Conservation (phyloP, 192 early-diverging fungal species). For the Oehlia diaphana region DNA sequence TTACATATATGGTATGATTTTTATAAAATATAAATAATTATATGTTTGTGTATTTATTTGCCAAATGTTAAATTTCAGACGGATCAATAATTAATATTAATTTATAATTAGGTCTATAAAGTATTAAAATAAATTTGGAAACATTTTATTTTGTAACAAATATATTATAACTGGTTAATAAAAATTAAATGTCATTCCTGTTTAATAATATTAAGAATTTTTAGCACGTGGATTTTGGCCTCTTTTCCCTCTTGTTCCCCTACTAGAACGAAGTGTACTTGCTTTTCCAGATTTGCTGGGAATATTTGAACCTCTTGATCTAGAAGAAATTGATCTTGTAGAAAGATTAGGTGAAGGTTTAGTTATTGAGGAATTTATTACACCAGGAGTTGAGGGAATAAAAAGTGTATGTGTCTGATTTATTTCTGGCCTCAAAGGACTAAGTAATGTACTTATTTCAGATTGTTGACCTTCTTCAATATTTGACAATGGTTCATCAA, state of each 20-base stretch:
- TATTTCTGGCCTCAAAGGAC: background rate
- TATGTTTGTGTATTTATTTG: too few relatives aligned
- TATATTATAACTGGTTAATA: too few relatives aligned
- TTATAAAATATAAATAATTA: too few relatives aligned
- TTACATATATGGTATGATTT: too few relatives aligned
- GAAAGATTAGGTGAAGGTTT: background rate
- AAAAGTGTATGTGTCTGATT: background rate
- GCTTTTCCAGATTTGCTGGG: background rate
- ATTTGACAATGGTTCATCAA: background rate
- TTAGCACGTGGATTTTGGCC: background rate
- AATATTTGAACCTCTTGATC: background rate
- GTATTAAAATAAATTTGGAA: too few relatives aligned
- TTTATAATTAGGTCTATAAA: too few relatives aligned
- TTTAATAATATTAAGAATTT: background rate
- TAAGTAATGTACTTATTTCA: background rate
- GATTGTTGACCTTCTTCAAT: too few relatives aligned
- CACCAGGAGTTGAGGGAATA: background rate
- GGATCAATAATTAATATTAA: too few relatives aligned
- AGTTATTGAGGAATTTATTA: background rate
- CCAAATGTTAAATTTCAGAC: too few relatives aligned
- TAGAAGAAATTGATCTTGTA: background rate
- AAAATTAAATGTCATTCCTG: background rate
- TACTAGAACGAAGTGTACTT: background rate
- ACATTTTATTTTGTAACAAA: too few relatives aligned
- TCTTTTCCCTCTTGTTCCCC: background rate